These are phyloP conservation scores for Smallanthus sonchifolius DNA, from an alignment of 129 eudicot genomes.

Conservation along the genomic window DNA sequence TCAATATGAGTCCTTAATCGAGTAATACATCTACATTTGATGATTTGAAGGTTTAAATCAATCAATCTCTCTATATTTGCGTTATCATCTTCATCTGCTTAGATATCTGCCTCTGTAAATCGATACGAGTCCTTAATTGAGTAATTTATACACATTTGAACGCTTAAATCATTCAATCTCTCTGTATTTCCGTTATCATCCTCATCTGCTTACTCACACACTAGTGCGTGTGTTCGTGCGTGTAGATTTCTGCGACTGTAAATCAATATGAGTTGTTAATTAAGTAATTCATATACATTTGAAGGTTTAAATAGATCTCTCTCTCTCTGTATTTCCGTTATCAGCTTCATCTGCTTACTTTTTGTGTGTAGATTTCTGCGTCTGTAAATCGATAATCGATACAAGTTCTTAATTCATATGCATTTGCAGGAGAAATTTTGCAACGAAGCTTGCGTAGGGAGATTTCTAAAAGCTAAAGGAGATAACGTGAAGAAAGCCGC, in stretches of 20 bases:
- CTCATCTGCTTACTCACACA: too few relatives aligned
- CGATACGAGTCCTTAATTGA: not conserved
- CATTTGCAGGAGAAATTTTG: constrained; percentile 80
- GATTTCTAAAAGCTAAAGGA: constrained; percentile 82
- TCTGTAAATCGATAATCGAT: constrained; percentile 11
- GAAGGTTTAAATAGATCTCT: not conserved
- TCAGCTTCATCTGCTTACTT: not conserved
- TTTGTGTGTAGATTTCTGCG: not conserved
- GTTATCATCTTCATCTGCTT: not conserved
- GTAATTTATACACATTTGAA: too few relatives aligned
- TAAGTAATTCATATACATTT: too few relatives aligned
- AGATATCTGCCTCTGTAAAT: not conserved
- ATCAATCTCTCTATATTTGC: not conserved
- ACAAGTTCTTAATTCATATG: not conserved
- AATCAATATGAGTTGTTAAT: not conserved
- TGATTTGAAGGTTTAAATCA: too few relatives aligned
- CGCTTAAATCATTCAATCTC: not conserved
- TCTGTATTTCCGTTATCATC: not conserved
- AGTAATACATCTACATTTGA: too few relatives aligned
- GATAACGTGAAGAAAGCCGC: constrained; percentile 90
- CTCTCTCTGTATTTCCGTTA: not conserved
- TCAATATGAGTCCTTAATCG: not conserved
- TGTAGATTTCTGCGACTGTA: not conserved
- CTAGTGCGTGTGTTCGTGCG: too few relatives aligned
- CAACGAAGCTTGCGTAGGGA: constrained; percentile 68